These are phyloP conservation scores for Saccharomycopsis lassenensis DNA, from an alignment of 805 yeast genomes.

Conservation along the genomic window DNA sequence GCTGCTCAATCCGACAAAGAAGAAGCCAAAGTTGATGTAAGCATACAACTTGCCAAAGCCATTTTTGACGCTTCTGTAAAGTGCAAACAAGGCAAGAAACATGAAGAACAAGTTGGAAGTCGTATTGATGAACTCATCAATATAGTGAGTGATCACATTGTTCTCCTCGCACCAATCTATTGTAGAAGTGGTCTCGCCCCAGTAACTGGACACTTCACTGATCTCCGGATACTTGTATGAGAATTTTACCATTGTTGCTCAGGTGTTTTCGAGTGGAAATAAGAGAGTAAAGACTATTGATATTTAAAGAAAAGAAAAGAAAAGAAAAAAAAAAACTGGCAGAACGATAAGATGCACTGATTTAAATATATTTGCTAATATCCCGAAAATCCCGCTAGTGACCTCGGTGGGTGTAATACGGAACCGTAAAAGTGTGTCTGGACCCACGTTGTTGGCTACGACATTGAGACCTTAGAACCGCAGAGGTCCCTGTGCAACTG, in stretches of 20 bases:
- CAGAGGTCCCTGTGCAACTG: no score
- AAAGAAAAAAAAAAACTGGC: neutral
- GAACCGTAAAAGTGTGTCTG: no score
- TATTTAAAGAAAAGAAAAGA: neutral
- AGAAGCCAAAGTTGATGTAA: conserved; percentile 67
- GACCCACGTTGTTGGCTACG: no score
- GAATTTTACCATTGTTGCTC: no score
- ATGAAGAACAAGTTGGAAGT: conserved; percentile 57
- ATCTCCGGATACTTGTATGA: conserved; percentile 14
- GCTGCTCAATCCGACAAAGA: conserved; percentile 83
- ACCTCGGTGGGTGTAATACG: no score
- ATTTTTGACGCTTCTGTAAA: conserved; percentile 48
- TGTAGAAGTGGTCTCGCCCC: conserved; percentile 87
- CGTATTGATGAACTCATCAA: conserved; percentile 88
- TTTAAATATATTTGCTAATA: no score
- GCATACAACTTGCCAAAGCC: conserved; percentile 61
- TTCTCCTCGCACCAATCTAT: conserved; percentile 99
- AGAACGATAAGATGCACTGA: no score
- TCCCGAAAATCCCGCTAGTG: no score
- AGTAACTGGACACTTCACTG: conserved; percentile 21
- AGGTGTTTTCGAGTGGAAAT: no score
- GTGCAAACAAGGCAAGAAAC: conserved; percentile 49
- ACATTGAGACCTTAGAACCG: no score
- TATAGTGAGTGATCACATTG: conserved; percentile 72
- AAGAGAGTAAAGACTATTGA: no score